A percentile compares a stretch with the other conserved stretches of the same genome.
These are phyloP conservation scores for Pinus taeda DNA, from an alignment of 75 land plant species.

Conservation along the genomic window DNA sequence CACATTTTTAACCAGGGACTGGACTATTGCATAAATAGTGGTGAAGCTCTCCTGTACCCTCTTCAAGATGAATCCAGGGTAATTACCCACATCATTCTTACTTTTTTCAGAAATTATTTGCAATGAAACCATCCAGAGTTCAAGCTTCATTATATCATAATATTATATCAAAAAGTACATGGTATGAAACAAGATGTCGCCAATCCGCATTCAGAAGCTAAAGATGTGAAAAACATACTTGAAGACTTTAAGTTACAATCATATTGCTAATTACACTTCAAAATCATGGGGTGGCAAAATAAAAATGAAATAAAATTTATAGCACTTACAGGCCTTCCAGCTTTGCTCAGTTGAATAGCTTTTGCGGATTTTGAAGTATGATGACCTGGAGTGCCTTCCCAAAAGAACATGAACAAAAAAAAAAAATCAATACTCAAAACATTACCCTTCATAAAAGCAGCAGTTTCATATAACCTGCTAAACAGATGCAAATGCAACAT, in stretches of 20 bases:
- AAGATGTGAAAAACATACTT: not conserved
- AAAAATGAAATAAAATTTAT: not conserved
- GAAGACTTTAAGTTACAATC: not conserved
- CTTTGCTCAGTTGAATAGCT: conserved; percentile 13
- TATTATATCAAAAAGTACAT: not conserved
- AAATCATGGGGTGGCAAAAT: not conserved
- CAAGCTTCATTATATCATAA: not conserved
- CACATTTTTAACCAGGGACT: not conserved
- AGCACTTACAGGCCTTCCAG: conserved; percentile 27
- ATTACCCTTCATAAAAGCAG: not conserved
- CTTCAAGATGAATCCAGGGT: not conserved
- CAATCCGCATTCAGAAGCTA: not conserved
- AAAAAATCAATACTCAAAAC: not conserved
- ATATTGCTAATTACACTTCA: no score
- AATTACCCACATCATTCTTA: not conserved
- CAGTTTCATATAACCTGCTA: not conserved
- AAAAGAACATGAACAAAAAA: conserved; percentile 1
- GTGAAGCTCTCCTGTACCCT: not conserved
- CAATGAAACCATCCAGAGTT: no score
- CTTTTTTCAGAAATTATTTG: no score
- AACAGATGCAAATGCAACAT: not conserved
- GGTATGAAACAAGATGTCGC: not conserved
- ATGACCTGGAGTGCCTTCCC: conserved; percentile 31
- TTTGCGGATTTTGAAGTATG: conserved; percentile 27
- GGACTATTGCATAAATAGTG: not conserved